Base-by-base conservation (phyloP, 495 filamentous ascomycete species). In the Recurvomyces mirabilis region DNA sequence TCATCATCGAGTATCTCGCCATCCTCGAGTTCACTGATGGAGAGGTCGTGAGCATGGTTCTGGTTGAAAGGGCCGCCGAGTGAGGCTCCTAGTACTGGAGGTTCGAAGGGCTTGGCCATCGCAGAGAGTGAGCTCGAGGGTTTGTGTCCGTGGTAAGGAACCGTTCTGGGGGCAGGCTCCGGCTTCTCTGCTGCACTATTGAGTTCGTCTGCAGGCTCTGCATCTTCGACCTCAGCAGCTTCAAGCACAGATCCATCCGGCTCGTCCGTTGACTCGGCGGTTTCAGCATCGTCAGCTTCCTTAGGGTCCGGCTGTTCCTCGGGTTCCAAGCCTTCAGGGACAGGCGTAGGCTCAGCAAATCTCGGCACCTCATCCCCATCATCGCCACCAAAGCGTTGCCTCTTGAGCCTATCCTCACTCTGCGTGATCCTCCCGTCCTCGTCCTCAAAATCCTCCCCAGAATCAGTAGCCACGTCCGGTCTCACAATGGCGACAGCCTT, bases 401-500 rank as follows among this genome's bases (percentile, higher is more conserved):
- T 74, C 72, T 93, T 94, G 52, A 79, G 66, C 15, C 85, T 77
- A 36, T 67, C 68, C 43, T 74, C 70, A 43, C 63, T 61, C 53
- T 77, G 74, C 1, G 60, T 66, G 13, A 68, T 56, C 24, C 72
- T 72, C 11, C 80, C 66, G 15, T 65, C 65, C n/a, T 78, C 68
- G 22, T 69, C 59, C 23, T 65, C 56, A 13, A 49, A 50, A 13
- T 67, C 62, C 25, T 65, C 49, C 3, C 62, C 63, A 5, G 53
- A 59, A 22, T 55, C 51, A 14, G 48, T 65, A 37, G 43, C 41
- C 33, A 62, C 73, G 46, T 79, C 71, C 10, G 87, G 84, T 14
- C 69, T 70, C 12, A 88, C 64, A 39, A 94, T 91, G 1, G 87
- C 84, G 45, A 94, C 71, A 21, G 84, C 84, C 61, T 86, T 94